Evolutionary conservation across 176 grass and related monocot species (phyloP), one percentile per base, ranked within the genome.

Genomic region (Carex cristatella): DNA sequence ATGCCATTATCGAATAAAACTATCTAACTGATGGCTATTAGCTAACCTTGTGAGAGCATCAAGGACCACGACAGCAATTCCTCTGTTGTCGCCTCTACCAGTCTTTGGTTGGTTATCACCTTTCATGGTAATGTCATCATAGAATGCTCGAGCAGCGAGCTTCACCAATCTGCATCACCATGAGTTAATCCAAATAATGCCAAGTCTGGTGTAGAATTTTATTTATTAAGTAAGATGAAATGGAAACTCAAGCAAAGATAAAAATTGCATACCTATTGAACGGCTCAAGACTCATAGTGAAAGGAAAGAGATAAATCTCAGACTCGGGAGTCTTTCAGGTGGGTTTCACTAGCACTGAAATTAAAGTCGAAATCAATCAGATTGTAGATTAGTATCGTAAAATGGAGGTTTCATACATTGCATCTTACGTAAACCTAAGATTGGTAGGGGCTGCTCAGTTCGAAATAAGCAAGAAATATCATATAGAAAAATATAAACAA

Each of bases 21-120:
- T 31, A 72, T 37, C n/a, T 72, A 80, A 68, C 18, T 12, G 87
- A 69, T 5, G 61, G 11, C 9, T 76, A 13, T 15, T n/a, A 23
- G 5, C 30, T 59, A 71, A 95, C 96, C 91, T 95, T 40, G 93
- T 91, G 53, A 99, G 96, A 0, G 91, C 91, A 59, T 99, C 96
- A 10, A 99, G 89, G 48, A 99, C 96, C 15, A 99, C 93, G 49
- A 99, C 93, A 61, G 96, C 93, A 91, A 99, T 99, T 42, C 96
- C 96, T 51, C 96, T 88, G 89, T 99, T 99, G 88, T 99, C 96
- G n/a, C 89, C 91, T 15, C 93, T 91, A 79, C 93, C 91, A 35
- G 89, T 88, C 87, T 99, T 99, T 49, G 91, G 85, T 85, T 95
- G 96, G 87, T 90, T 99, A 56, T 94, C 96, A 48, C 96, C 96